These are phyloP conservation scores for Pseudonectria buxi DNA, from an alignment of 2,329 filamentous ascomycete species.

Conservation along the genomic window DNA sequence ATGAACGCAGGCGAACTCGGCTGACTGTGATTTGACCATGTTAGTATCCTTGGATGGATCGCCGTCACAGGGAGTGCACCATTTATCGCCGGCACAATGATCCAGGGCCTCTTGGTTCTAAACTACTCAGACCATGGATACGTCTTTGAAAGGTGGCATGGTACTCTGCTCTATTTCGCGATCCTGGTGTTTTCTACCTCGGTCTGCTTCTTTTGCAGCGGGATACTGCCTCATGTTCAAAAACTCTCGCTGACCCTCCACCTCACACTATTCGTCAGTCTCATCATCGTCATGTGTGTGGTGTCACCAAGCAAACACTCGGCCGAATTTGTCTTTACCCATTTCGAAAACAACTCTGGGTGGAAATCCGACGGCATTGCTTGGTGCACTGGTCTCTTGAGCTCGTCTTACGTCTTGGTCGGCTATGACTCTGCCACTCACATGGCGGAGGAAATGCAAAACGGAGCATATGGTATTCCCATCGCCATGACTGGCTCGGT, in stretches of 20 bases:
- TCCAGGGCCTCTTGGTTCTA: conserved; percentile 12
- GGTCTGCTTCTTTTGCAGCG: conserved; percentile 10
- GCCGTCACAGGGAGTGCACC: conserved; percentile 9
- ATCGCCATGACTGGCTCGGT: conserved; percentile 10
- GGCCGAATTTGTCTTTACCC: conserved; percentile 7
- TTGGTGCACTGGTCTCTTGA: conserved; percentile 14
- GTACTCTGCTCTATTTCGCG: conserved; percentile 12
- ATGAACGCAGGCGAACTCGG: too few species aligned
- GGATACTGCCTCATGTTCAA: conserved; percentile 8
- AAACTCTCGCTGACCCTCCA: conserved; percentile 9
- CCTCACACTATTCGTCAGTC: conserved; percentile 6
- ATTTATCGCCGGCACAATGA: conserved; percentile 12
- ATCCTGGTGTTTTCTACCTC: conserved; percentile 1
- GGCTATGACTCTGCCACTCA: conserved; percentile 15
- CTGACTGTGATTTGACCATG: background rate
- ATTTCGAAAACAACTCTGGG: conserved; percentile 13
- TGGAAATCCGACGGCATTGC: conserved; percentile 10
- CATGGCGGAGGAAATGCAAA: conserved; percentile 14
- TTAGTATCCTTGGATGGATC: conserved; percentile 12
- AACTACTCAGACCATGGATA: conserved; percentile 10
- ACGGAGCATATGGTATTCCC: conserved; percentile 7
- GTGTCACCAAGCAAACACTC: conserved; percentile 9
- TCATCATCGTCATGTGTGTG: conserved; percentile 7
- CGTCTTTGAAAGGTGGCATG: conserved; percentile 11
- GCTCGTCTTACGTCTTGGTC: conserved; percentile 12